phyloP scores from a whole-genome alignment of 2,329 filamentous ascomycete genomes.

The Ploettnerulaceae sp. region DNA sequence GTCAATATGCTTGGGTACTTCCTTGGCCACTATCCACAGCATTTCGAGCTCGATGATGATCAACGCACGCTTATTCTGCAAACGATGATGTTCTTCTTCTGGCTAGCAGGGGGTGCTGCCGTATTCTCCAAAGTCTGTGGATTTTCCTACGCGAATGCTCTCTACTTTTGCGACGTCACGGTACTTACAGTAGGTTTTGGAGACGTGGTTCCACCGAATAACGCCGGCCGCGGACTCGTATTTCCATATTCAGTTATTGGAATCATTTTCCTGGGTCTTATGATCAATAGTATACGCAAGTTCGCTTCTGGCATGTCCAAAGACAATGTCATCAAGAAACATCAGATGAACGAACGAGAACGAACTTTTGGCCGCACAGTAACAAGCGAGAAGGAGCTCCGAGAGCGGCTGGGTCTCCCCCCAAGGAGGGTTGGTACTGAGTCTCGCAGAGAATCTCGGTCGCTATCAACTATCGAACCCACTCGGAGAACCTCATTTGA shows the following conservation, averaged over 20 bases:
- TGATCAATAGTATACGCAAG: conserved; percentile 59
- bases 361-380: conserved; percentile 51
- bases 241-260: conserved; percentile 65
- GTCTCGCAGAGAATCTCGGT: conserved; percentile 7
- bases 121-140: conserved; percentile 54
- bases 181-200: conserved; percentile 58
- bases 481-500: conserved; percentile 26
- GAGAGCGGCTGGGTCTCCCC: conserved; percentile 36
- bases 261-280: conserved; percentile 64
- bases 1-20: conserved; percentile 67
- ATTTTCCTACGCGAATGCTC: conserved; percentile 55
- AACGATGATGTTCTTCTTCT: conserved; percentile 65
- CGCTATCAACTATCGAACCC: conserved; percentile 25
- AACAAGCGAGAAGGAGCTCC: conserved; percentile 46
- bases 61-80: conserved; percentile 67
- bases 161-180: conserved; percentile 59
- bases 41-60: conserved; percentile 60
- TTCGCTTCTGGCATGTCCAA: conserved; percentile 55
- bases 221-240: conserved; percentile 52
- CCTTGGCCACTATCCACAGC: conserved; percentile 62
- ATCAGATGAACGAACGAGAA: conserved; percentile 49
- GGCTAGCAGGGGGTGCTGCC: conserved; percentile 59
- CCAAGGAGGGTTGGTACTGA: conserved; percentile 20
- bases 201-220: conserved; percentile 51
- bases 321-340: conserved; percentile 57